phyloP scores from a whole-genome alignment of 495 filamentous ascomycete species.

The Usnea hakonensis region DNA sequence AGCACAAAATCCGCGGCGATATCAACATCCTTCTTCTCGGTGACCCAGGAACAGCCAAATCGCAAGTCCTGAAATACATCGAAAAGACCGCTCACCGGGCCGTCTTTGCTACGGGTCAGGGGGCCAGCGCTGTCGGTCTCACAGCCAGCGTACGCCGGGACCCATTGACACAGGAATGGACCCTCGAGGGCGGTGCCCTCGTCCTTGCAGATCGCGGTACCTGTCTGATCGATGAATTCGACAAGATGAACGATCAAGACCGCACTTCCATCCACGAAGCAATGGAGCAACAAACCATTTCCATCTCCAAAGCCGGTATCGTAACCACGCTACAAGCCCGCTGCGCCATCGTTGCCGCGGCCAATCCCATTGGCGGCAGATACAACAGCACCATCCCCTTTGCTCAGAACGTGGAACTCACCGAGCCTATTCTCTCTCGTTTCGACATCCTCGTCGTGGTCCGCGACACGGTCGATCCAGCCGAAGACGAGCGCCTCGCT shows the following conservation, averaged over 20 bases:
- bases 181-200: slow-evolving; percentile 90
- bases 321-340: slow-evolving; percentile 97
- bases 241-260: slow-evolving; percentile 99
- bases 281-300: slow-evolving; percentile 99
- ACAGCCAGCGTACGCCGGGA: slow-evolving; percentile 95
- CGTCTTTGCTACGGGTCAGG: slow-evolving; percentile 97
- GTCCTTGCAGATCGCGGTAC: slow-evolving; percentile 93
- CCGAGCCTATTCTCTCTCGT: slow-evolving; percentile 94
- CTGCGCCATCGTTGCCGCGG: slow-evolving; percentile 93
- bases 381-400: slow-evolving; percentile 97
- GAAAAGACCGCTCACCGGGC: slow-evolving; percentile 96
- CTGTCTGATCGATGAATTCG: slow-evolving; percentile 98
- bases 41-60: slow-evolving; percentile 97
- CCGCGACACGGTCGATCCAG: slow-evolving; percentile 92
- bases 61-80: slow-evolving; percentile 94
- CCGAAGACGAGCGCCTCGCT: slow-evolving; percentile 90
- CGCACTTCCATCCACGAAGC: slow-evolving; percentile 98
- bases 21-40: slow-evolving; percentile 97
- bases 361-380: slow-evolving; percentile 91
- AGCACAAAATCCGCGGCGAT: slow-evolving; percentile 87
- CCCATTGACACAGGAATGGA: slow-evolving; percentile 95
- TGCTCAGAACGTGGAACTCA: slow-evolving; percentile 91
- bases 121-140: slow-evolving; percentile 94
- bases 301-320: slow-evolving; percentile 97
- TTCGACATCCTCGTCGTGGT: slow-evolving; percentile 98